Base-by-base conservation (phyloP, 169 alveolate genomes). In the Plasmodium vivax region DNA sequence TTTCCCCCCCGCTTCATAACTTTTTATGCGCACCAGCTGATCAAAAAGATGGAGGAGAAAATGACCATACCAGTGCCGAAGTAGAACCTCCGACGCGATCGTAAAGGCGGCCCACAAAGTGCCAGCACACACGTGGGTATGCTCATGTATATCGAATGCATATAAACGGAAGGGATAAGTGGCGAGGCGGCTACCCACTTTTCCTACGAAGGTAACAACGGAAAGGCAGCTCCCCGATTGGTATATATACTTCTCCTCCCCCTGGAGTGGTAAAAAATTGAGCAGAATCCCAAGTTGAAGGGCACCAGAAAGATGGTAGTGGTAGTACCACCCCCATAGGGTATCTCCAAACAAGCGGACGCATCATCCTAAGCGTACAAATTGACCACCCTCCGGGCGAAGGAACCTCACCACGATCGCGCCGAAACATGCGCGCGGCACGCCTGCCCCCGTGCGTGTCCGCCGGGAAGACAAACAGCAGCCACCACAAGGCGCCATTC, bases 11-110 rank as follows among this genome's bases (percentile, higher is more conserved):
- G 27, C 43, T n/a, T 14, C 51, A 51, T 71, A 32, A 51, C 56
- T 56, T 58, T 30, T 27, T 80, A 58, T 73, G 8, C 72, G 32
- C 82, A 41, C 36, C 72, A 88, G 94, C 58, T 88, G 80, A 68
- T 81, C 6, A 80, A 88, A 88, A 88, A 88, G 41, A 38, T 88
- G 79, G 94, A 88, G 74, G 90, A 88, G 34, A 88, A 88, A 77
- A 79, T 88, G 94, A 79, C 38, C 2, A 88, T 88, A 88, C 68
- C 88, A 7, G 34, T 79, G 51, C 51, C 36, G 68, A 54, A 81
- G 73, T 88, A 90, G 77, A 75, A 51, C 41, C 36, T 56, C 92
- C 45, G 7, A 34, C 38, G 84, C 7, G 34, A 77, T 32, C 62
- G 34, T 77, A 77, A 36, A 77, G n/a, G 45, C 34, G 7, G 8